Percentiles rank a stretch among this genome's conserved stretches.
These are phyloP conservation scores for Auxenochlorella protothecoides DNA, from an alignment of 139 green algal species.

Conservation along the genomic window DNA sequence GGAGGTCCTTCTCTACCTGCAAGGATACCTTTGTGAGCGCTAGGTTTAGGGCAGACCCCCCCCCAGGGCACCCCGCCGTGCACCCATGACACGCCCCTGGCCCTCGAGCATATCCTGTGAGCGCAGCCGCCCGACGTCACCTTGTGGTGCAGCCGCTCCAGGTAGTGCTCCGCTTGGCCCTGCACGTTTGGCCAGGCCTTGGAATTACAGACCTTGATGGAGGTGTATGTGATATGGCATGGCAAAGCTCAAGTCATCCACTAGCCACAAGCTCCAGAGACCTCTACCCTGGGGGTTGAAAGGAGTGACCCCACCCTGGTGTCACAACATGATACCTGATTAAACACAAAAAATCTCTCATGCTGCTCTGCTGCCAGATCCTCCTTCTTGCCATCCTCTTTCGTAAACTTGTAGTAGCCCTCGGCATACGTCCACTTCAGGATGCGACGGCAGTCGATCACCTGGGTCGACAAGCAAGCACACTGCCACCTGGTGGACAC, in stretches of 20 bases:
- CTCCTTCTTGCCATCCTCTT: neutral
- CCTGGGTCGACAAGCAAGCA: constrained; percentile 19
- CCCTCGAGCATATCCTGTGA: no score
- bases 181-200: constrained; percentile 7
- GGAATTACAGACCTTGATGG: neutral
- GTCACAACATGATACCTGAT: constrained; percentile 45
- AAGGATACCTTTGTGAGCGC: neutral
- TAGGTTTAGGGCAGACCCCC: no score
- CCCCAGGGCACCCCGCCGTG: no score
- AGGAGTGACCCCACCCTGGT: no score
- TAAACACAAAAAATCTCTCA: constrained; percentile 86
- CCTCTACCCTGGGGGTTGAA: no score
- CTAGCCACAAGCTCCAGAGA: neutral
- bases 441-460: constrained; percentile 87
- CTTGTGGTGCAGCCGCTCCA: constrained; percentile 74
- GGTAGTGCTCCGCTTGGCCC: constrained; percentile 67
- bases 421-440: constrained; percentile 98
- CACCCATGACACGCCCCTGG: no score
- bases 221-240: neutral
- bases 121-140: neutral
- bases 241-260: neutral
- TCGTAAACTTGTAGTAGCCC: constrained; percentile 83
- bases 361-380: constrained; percentile 18
- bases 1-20: constrained; percentile 59
- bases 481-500: no score